Conservation (phyloP, 306 rosid species). For the Sicyos baderoa region DNA sequence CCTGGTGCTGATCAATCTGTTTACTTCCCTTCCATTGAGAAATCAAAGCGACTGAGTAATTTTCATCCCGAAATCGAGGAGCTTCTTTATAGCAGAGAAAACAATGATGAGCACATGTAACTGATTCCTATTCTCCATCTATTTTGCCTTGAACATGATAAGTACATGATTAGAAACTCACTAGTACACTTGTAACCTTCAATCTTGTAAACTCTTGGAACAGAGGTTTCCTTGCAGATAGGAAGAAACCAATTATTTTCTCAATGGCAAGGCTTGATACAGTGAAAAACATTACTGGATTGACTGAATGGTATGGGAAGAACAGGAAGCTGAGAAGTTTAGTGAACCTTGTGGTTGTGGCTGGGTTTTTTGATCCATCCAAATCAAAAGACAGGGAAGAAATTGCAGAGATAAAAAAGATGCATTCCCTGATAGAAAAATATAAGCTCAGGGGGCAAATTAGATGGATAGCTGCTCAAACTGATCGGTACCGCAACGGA, state of each 20-base stretch:
- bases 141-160: not conserved
- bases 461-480: conserved; percentile 92
- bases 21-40: conserved; percentile 58
- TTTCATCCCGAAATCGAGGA: conserved; percentile 32
- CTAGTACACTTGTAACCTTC: not conserved
- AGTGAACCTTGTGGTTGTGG: conserved; percentile 80
- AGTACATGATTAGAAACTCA: not conserved
- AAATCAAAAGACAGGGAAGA: conserved; percentile 90
- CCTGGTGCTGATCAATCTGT: conserved; percentile 93
- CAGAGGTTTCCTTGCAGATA: conserved; percentile 82
- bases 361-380: conserved; percentile 76
- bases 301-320: conserved; percentile 78
- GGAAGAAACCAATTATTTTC: conserved; percentile 79
- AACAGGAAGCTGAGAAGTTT: conserved; percentile 54
- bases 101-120: conserved; percentile 37
- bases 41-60: conserved; percentile 23
- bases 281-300: conserved; percentile 81
- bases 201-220: conserved; percentile 16
- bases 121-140: not conserved
- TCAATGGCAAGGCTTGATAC: conserved; percentile 93
- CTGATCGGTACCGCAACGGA: conserved; percentile 64
- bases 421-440: conserved; percentile 61
- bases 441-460: conserved; percentile 63
- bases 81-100: conserved; percentile 29
- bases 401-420: conserved; percentile 67